Base-by-base conservation (phyloP, 331 rosid species). In the Spiraea crenata region DNA sequence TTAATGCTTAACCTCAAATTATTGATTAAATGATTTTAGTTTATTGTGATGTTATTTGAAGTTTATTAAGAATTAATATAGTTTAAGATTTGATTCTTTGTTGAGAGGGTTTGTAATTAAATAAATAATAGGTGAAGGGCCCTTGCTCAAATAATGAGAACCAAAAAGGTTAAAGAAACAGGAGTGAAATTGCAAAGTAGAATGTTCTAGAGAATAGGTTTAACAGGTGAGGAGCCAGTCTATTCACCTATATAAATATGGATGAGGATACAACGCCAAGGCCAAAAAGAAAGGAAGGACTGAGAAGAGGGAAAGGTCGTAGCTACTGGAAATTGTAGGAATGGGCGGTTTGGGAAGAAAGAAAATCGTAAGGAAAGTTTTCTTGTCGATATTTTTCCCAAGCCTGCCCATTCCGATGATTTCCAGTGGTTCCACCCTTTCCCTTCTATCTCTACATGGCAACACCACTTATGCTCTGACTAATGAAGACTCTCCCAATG, bases 391-490 rank as follows among this genome's bases (percentile, higher is more conserved):
- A 34, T 68, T 74, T 74, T 86, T 83, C 81, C 90, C 91, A 79
- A 83, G 63, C 64, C 76, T 78, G 74, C 86, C 86, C 88, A 83
- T 79, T 83, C 91, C 85, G 37, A 74, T 81, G 65, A 86, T 76
- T 83, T 86, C 86, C 71, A 37, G 65, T 37, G 13, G 72, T 58
- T 86, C 86, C 69, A 79, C 90, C 90, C 90, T 79, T 81, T 83
- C 83, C 88, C 75, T 81, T 68, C 45, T 46, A 25, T 15, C 38
- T 17, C 51, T 46, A 9, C 8, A 13, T 65, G 7, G 10, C 17
- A 3, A 25, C 31, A 25, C 31, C 31, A 54, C 9, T 54, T 7
- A 20, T 54, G 34, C 37, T 34, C 61, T 55, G 7, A 12, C 31
- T 25, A 25, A 25, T 25, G 31, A 25, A 25, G 31, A 25, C 31